Evolutionary conservation across 306 rosid species (phyloP), one percentile per base, ranked within the genome.

Genomic region (Citrullus amarus): DNA sequence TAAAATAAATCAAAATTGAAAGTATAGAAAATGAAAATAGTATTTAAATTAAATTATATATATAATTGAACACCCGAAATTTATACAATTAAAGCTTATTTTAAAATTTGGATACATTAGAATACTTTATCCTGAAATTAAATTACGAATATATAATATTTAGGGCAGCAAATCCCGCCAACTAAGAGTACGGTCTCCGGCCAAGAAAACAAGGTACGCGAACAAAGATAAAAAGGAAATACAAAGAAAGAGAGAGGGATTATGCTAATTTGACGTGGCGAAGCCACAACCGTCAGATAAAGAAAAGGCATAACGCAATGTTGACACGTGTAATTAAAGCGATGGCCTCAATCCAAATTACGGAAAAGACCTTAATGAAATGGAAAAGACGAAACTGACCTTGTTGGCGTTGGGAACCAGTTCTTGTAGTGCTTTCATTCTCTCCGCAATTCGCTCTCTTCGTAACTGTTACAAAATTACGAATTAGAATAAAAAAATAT

Each of bases 391-490:
- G 58, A 48, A 71, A 71, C 34, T 4, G 57, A 55, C 87, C 87
- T 78, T 86, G 75, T 80, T 82, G 7, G 87, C 82, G 62, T 84
- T 86, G 16, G 89, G 87, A 32, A 86, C 80, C 38, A 86, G 87
- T 80, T 84, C 89, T 75, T 86, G 89, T 71, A 86, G 51, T 18
- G 65, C 79, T 69, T 78, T 86, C 86, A 82, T 86, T 61, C 89
- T 74, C 17, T 86, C 89, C 67, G 89, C 84, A 51, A 86, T 86
- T 82, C 83, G 83, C 57, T 86, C 87, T 66, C 87, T 84, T 63
- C 89, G 80, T 61, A 84, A 81, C 87, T 86, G 87, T 76, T 48
- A 71, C 44, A 51, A 28, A 28, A 65, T 16, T 60, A 56, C 18
- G 25, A 20, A 70, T 17, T 22, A 78, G n/a, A 36, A 62, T 41